Evolutionary conservation across 331 rosid genomes (phyloP).

Genomic region (Dryas integrifolia): DNA sequence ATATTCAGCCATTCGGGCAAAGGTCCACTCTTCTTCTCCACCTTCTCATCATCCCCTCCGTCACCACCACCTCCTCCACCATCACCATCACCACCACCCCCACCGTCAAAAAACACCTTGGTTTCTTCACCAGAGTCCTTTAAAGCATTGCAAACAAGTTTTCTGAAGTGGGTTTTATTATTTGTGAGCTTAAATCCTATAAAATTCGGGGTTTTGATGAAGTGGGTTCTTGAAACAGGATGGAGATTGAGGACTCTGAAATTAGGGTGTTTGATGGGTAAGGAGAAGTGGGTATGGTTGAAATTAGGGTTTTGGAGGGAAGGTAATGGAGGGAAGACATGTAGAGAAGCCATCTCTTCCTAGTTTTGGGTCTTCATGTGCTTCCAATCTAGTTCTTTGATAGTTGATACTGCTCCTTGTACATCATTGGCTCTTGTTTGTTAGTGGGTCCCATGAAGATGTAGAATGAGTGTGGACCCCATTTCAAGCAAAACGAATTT

Average conservation of each 20-base stretch:
- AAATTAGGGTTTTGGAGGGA: slow-evolving; percentile 40
- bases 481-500: no score
- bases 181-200: slow-evolving; percentile 19
- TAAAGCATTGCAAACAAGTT: slow-evolving; percentile 41
- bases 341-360: slow-evolving; percentile 54
- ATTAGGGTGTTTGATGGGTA: slow-evolving; percentile 26
- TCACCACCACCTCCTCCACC: slow-evolving; percentile 47
- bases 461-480: no score
- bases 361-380: no score
- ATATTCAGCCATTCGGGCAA: slow-evolving; percentile 73
- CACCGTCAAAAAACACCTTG: slow-evolving; percentile 42
- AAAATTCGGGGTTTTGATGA: slow-evolving; percentile 20
- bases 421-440: background rate
- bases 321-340: slow-evolving; percentile 38
- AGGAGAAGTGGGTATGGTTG: slow-evolving; percentile 35
- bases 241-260: slow-evolving; percentile 22
- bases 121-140: slow-evolving; percentile 60
- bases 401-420: background rate
- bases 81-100: slow-evolving; percentile 41
- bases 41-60: slow-evolving; percentile 47
- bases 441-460: background rate
- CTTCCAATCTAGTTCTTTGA: background rate
- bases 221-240: slow-evolving; percentile 22
- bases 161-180: slow-evolving; percentile 32
- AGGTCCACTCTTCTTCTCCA: slow-evolving; percentile 54